These are phyloP conservation scores for Akanthomyces uredinophilus DNA, from an alignment of 2,329 filamentous ascomycete genomes.

Conservation along the genomic window DNA sequence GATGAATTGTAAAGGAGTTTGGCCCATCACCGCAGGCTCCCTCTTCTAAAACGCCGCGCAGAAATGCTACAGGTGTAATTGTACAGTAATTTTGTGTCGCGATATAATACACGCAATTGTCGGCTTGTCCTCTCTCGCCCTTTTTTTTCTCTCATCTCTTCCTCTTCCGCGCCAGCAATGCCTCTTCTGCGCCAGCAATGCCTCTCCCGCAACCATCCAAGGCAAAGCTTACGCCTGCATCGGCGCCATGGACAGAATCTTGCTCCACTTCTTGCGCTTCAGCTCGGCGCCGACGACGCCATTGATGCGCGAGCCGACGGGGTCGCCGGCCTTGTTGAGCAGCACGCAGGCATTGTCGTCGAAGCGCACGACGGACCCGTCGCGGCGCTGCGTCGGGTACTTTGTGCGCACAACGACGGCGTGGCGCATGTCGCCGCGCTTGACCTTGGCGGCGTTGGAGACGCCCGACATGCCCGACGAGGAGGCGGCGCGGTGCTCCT, in stretches of 20 bases:
- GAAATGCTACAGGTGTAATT: slow-evolving; percentile 26
- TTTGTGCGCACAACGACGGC: slow-evolving; percentile 89
- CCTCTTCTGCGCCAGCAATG: not conserved
- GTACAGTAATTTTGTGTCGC: slow-evolving; percentile 21
- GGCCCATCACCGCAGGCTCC: not conserved
- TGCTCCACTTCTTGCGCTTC: slow-evolving; percentile 92
- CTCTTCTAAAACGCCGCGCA: slow-evolving; percentile 30
- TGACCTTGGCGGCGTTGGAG: slow-evolving; percentile 81
- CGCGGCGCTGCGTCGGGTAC: slow-evolving; percentile 79
- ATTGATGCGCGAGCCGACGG: slow-evolving; percentile 87
- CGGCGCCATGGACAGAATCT: slow-evolving; percentile 93
- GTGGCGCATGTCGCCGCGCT: slow-evolving; percentile 92
- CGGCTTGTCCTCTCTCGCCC: not conserved
- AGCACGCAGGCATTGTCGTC: slow-evolving; percentile 98
- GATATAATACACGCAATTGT: not conserved
- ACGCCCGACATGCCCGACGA: slow-evolving; percentile 67
- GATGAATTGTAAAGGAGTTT: slow-evolving; percentile 9
- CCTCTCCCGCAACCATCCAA: too few relatives aligned
- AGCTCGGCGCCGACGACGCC: slow-evolving; percentile 88
- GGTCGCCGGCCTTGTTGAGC: slow-evolving; percentile 94
- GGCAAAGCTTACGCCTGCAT: slow-evolving; percentile 45
- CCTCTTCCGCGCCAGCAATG: not conserved
- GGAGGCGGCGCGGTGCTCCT: slow-evolving; percentile 83
- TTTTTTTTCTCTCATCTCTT: not conserved
- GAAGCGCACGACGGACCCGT: slow-evolving; percentile 87